phyloP scores from a whole-genome alignment of 2,329 filamentous ascomycete genomes.

The Phaeophleospora eucalypticola region DNA sequence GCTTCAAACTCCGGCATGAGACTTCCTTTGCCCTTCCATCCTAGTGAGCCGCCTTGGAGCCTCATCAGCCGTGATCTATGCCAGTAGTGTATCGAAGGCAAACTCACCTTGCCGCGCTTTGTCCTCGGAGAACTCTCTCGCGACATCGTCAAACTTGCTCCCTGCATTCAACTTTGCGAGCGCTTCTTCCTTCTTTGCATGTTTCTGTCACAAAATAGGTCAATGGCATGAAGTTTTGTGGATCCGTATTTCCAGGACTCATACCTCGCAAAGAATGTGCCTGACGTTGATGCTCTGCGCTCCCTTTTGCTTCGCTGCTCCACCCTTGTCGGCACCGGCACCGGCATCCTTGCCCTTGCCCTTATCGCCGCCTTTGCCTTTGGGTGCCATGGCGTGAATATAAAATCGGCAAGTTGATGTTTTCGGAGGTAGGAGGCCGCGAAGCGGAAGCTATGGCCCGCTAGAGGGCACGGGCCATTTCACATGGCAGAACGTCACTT shows the following conservation, averaged over 20 bases:
- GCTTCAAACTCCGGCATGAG: slow-evolving; percentile 67
- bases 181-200: slow-evolving; percentile 73
- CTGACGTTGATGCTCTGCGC: slow-evolving; percentile 69
- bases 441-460: background rate
- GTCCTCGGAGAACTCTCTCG: slow-evolving; percentile 68
- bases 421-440: background rate
- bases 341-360: slow-evolving; percentile 22
- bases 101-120: slow-evolving; percentile 60
- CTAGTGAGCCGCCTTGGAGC: slow-evolving; percentile 60
- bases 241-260: too few relatives aligned
- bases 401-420: slow-evolving; percentile 1
- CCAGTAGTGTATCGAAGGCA: too few relatives aligned
- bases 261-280: slow-evolving; percentile 66
- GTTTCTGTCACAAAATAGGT: slow-evolving; percentile 56
- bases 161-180: slow-evolving; percentile 63
- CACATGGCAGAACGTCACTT: background rate
- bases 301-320: slow-evolving; percentile 45
- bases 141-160: slow-evolving; percentile 70
- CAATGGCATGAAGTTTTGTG: too few relatives aligned
- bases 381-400: slow-evolving; percentile 28
- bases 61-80: background rate
- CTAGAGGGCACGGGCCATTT: background rate
- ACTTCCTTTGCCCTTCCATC: slow-evolving; percentile 64
- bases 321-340: slow-evolving; percentile 16
- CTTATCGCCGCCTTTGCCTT: slow-evolving; percentile 28